A percentile compares a stretch with the other conserved stretches of the same genome.
These are phyloP conservation scores for Neurospora terricola DNA, from an alignment of 495 filamentous ascomycete genomes.

Conservation along the genomic window DNA sequence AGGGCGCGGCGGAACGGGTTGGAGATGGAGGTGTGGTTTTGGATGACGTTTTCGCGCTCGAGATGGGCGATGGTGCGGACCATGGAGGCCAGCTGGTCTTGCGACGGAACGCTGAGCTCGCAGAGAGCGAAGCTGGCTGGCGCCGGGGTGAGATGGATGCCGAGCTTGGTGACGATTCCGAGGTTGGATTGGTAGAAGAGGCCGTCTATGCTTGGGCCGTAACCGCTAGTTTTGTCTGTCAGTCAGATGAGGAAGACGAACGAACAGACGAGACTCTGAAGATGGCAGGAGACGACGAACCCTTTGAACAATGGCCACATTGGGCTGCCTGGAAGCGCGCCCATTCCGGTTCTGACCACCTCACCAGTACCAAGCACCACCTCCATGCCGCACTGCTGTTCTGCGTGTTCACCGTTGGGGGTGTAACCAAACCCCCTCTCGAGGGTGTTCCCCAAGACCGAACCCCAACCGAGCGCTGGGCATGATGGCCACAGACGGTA, in stretches of 20 bases:
- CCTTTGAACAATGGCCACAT: conserved; percentile 13
- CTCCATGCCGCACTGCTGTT: conserved; percentile 36
- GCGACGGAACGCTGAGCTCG: conserved; percentile 32
- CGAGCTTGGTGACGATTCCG: conserved; percentile 36
- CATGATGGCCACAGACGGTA: conserved; percentile 39
- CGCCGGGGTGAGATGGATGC: conserved; percentile 29
- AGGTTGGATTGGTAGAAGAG: conserved; percentile 37
- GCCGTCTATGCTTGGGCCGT: conserved; percentile 31
- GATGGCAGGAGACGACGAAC: conserved; percentile 5
- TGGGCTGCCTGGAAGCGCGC: conserved; percentile 25
- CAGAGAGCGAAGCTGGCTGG: conserved; percentile 35
- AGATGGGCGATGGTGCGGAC: conserved; percentile 22
- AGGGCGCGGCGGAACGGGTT: background rate
- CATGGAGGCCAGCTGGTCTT: conserved; percentile 23
- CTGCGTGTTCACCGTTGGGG: conserved; percentile 38
- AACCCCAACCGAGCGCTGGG: conserved; percentile 45
- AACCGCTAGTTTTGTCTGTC: conserved; percentile 3
- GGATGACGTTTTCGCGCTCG: conserved; percentile 9
- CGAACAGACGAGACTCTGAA: background rate
- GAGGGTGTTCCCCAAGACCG: conserved; percentile 42
- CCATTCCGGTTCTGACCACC: conserved; percentile 38
- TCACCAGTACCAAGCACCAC: conserved; percentile 38
- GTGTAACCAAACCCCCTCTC: conserved; percentile 33
- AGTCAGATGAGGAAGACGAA: background rate
- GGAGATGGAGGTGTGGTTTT: background rate